phyloP scores from a whole-genome alignment of 108 stramenopile species.

The Cyclostephanos tholiformis region DNA sequence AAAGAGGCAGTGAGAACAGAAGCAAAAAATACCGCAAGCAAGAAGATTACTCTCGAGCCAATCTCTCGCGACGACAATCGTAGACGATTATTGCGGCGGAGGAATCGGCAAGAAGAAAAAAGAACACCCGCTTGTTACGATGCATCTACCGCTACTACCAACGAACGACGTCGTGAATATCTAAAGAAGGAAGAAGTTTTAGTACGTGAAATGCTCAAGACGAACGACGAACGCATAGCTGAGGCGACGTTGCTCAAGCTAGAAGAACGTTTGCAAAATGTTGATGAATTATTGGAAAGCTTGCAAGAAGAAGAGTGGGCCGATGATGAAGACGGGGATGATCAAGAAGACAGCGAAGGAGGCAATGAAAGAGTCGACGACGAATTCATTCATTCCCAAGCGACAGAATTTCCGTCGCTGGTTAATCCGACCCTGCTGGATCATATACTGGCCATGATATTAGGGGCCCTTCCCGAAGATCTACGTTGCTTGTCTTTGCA shows the following conservation, averaged over 20 bases:
- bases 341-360: neutral
- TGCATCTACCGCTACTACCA: neutral
- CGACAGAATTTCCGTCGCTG: neutral
- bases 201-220: constrained; percentile 37
- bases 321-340: constrained; percentile 52
- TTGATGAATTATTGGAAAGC: constrained; percentile 55
- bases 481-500: constrained; percentile 11
- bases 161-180: constrained; percentile 6
- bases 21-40: neutral
- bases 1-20: neutral
- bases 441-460: constrained; percentile 62
- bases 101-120: neutral
- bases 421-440: constrained; percentile 46
- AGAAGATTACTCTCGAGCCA: constrained; percentile 24
- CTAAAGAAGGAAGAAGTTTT: constrained; percentile 19
- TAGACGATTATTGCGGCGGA: constrained; percentile 2
- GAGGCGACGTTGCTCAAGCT: constrained; percentile 48
- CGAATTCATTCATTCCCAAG: neutral
- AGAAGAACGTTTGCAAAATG: constrained; percentile 45
- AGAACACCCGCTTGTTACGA: neutral
- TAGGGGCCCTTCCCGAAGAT: constrained; percentile 41
- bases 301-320: constrained; percentile 66
- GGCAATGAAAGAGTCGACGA: neutral
- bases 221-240: constrained; percentile 42
- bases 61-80: constrained; percentile 35